phyloP scores from a whole-genome alignment of 352 stramenopile species.

The Elongisporangium senticosum region DNA sequence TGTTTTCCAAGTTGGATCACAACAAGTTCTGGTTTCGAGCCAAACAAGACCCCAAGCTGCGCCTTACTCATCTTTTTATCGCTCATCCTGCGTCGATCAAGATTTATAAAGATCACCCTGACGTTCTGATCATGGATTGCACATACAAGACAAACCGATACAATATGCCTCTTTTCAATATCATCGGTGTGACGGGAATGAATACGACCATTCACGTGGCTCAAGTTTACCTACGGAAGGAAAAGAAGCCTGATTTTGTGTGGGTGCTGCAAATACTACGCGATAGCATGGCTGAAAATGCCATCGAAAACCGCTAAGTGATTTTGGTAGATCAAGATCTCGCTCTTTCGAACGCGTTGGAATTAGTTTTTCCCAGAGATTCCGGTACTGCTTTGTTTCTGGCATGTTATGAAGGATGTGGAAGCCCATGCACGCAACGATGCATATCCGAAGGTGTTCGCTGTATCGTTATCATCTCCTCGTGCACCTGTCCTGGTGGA shows the following conservation, averaged over 20 bases:
- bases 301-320: too few relatives aligned
- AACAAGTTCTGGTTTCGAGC: neutral
- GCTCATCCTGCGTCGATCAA: slow-evolving; percentile 3
- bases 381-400: slow-evolving; percentile 7
- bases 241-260: too few relatives aligned
- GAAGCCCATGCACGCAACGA: slow-evolving; percentile 1
- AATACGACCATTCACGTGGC: slow-evolving; percentile 15
- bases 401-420: slow-evolving; percentile 9
- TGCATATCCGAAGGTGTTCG: slow-evolving; percentile 1
- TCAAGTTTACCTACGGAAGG: too few relatives aligned
- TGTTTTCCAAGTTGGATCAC: slow-evolving; percentile 1
- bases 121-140: slow-evolving; percentile 18
- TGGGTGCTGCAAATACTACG: too few relatives aligned
- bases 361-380: neutral
- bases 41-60: neutral
- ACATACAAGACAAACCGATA: slow-evolving; percentile 19
- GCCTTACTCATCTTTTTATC: slow-evolving; percentile 11
- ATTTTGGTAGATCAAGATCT: too few relatives aligned
- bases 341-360: neutral
- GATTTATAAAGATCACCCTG: slow-evolving; percentile 10
- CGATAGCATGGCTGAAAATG: too few relatives aligned
- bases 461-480: neutral
- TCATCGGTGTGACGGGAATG: slow-evolving; percentile 18
- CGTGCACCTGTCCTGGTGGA: neutral
- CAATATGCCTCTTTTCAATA: slow-evolving; percentile 17